Evolutionary conservation across 2,329 filamentous ascomycete species (phyloP), one percentile per base, ranked within the genome.

Genomic region (Fusarium pininemorale): DNA sequence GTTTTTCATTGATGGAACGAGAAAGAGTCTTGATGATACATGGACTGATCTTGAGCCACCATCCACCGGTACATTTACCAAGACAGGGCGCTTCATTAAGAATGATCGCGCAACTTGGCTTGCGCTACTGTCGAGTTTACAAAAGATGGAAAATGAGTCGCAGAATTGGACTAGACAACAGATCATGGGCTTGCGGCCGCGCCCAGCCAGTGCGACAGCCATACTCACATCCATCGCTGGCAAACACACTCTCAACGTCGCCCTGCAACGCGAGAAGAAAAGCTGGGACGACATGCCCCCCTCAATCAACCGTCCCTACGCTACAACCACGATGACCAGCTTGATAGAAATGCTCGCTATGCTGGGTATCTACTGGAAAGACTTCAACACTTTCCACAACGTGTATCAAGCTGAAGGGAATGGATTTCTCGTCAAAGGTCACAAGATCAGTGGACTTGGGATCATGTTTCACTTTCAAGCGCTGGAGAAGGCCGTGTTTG

Each of bases 211-310:
- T 1, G 59, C 66, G 0, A 51, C 67, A 35, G 67, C 67, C 1
- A 70, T 70, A 16, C 60, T 70, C 10, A 42, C 59, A 4, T 70
- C 67, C 37, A 47, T 70, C 30, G 47, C 66, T 5, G 53, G 59
- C 0, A 70, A 70, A 4, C 59, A 70, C n/a, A 70, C 22, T 2
- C 41, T 70, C 11, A 24, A 42, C 16, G 45, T 53, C 35, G 58
- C 59, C 15, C 28, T 70, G 2, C 67, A 70, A 16, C 47, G 66
- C 1, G 41, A 70, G 15, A 70, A 38, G 22, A 70, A 65, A 16
- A 70, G 67, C n/a, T 70, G 67, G 67, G 67, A 70, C 13, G 67
- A 70, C 6, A 70, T 70, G 66, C 59, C 67, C 1, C 24, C 51
- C 1, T 65, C 59, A 6, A 30, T 70, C 1, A 70, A 70, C 7